Conservation (phyloP, 2,329 filamentous ascomycete genomes). For the Colletotrichum noveboracense region DNA sequence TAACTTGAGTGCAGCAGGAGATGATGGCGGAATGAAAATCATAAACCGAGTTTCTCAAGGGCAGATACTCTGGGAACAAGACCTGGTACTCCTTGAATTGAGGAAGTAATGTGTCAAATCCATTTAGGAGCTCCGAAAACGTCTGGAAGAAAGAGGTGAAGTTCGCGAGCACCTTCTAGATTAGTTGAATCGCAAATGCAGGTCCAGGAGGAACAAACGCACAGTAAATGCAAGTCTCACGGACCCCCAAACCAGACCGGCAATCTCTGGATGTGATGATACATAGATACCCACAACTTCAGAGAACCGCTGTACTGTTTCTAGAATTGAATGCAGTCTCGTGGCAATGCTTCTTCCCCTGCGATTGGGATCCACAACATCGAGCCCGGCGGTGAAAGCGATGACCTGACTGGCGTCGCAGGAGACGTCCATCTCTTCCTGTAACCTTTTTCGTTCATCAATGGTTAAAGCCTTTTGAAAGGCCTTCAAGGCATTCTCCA, state of each 20-base stretch:
- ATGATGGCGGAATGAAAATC: not conserved
- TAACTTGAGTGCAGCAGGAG: not conserved
- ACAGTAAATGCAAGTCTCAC: slow-evolving; percentile 45
- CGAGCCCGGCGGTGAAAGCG: not conserved
- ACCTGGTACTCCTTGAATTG: slow-evolving; percentile 37
- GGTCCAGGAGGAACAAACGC: accelerated
- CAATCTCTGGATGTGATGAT: slow-evolving; percentile 38
- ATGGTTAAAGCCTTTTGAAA: not conserved
- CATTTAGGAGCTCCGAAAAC: slow-evolving; percentile 39
- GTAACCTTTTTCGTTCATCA: not conserved
- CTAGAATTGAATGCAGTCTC: not conserved
- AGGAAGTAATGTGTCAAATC: slow-evolving; percentile 37
- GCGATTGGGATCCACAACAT: not conserved
- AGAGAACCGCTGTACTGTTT: not conserved
- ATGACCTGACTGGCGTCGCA: not conserved
- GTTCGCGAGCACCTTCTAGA: slow-evolving; percentile 30
- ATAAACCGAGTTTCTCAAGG: accelerated
- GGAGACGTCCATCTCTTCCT: accelerated
- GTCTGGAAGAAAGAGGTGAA: slow-evolving; percentile 44
- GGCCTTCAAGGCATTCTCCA: accelerated
- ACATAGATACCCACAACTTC: slow-evolving; percentile 39
- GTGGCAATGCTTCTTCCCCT: not conserved
- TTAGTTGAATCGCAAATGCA: not conserved
- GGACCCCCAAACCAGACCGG: slow-evolving; percentile 48
- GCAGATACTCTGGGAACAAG: accelerated